Evolutionary conservation across 1,139 yeast genomes (phyloP), one percentile per base, ranked within the genome.

Genomic region (Pneumocystis oryctolagi): DNA sequence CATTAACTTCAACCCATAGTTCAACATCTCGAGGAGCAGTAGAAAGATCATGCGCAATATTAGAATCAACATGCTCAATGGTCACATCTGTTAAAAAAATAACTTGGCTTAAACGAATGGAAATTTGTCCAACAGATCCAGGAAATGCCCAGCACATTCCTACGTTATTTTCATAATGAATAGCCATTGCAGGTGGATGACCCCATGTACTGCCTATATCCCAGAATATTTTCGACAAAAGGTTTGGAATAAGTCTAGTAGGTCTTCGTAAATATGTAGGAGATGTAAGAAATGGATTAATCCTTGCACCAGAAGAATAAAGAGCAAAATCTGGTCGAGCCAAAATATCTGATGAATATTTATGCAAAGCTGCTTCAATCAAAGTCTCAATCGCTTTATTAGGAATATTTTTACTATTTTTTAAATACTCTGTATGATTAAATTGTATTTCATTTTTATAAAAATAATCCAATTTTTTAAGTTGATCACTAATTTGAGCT

Each of bases 111-210:
- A 74, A 66, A 9, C 65, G 61, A 28, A 74, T 66, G 0, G 71
- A 76, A 42, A 74, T 65, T 8, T 64, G 67, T 12, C 76, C 77
- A 16, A 63, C 55, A 2, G 64, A 62, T 0, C 76, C 76, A 12
- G 70, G 67, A 61, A 74, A 70, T 31, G 76, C 72, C 77, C 77
- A 74, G 65, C 77, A 74, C 60, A 68, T 68, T 5, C 76, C 76
- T 1, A 69, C 67, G 16, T 69, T 66, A 25, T 66, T 64, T 2
- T 68, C 70, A 2, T 70, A 67, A 32, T 65, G 64, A 16, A 74
- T 67, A 2, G 73, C 74, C 39, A 66, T 68, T 39, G 67, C 69
- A 9, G 73, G 71, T 5, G 68, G 67, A 55, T 70, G 65, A 12
- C 70, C 65, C 30, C 64, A 63, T 58, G 67, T 65, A 6, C 68